Conservation (phyloP, 140 eudicot species). For the Artemisia princeps region DNA sequence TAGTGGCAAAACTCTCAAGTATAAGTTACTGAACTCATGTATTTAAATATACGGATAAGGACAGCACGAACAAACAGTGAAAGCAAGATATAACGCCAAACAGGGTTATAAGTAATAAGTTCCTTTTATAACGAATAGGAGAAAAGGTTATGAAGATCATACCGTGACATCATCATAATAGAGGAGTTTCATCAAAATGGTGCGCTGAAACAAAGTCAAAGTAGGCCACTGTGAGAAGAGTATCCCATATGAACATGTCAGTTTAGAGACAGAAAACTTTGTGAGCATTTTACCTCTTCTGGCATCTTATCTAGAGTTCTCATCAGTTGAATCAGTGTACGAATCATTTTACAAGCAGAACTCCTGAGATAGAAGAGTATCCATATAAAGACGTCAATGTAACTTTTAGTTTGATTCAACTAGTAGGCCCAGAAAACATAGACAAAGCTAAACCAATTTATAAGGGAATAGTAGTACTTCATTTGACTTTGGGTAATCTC, state of each 20-base stretch:
- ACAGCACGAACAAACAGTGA: conserved; percentile 5
- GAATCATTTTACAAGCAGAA: conserved; percentile 95
- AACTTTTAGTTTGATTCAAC: not conserved
- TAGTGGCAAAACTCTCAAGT: not conserved
- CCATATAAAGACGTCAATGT: conserved; percentile 1
- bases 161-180: conserved; percentile 96
- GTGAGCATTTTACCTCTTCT: conserved; percentile 57
- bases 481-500: conserved; percentile 85
- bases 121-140: conserved; percentile 5
- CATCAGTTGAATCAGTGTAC: conserved; percentile 82
- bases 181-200: conserved; percentile 87
- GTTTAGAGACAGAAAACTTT: not conserved
- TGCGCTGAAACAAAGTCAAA: conserved; percentile 59
- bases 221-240: not conserved
- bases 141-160: conserved; percentile 27
- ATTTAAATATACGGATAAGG: not conserved
- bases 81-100: not conserved
- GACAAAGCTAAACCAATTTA: conserved; percentile 16
- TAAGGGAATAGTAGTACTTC: conserved; percentile 48
- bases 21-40: not conserved
- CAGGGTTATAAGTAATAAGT: not conserved
- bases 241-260: conserved; percentile 8
- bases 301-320: conserved; percentile 99
- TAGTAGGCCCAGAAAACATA: not conserved
- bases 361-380: conserved; percentile 46